phyloP scores from a whole-genome alignment of 257 asterid genomes.

The Voacanga thouarsii region DNA sequence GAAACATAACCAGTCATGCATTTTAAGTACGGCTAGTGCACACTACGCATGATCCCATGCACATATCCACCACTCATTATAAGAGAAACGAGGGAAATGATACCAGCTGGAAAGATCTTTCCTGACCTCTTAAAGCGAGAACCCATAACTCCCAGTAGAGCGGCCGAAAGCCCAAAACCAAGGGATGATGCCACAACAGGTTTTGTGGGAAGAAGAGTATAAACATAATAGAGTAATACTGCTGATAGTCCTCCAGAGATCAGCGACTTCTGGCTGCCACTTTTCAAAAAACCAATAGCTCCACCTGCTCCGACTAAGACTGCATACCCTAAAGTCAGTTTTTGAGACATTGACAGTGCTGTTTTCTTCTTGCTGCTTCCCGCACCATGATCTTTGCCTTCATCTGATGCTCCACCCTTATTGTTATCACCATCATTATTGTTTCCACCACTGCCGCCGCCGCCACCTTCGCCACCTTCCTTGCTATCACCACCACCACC shows the following conservation, averaged over 20 bases:
- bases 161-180: conserved; percentile 64
- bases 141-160: conserved; percentile 83
- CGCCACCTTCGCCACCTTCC: conserved; percentile 4
- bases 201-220: conserved; percentile 58
- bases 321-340: conserved; percentile 78
- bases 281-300: conserved; percentile 75
- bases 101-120: conserved; percentile 86
- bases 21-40: conserved; percentile 27
- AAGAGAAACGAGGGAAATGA: conserved; percentile 64
- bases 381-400: conserved; percentile 32
- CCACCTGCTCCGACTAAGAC: conserved; percentile 82
- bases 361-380: conserved; percentile 35
- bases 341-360: conserved; percentile 88
- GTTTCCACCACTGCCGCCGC: conserved; percentile 34
- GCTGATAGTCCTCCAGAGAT: conserved; percentile 75
- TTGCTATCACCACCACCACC: conserved; percentile 49
- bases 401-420: conserved; percentile 17
- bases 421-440: conserved; percentile 35
- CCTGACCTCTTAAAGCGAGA: conserved; percentile 74
- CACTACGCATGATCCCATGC: conserved; percentile 75
- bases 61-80: conserved; percentile 85
- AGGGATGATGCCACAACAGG: conserved; percentile 73
- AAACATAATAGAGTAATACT: conserved; percentile 44
- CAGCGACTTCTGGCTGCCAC: conserved; percentile 81
- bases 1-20: neutral